A percentile compares a stretch with the other conserved stretches of the same genome.
phyloP scores from a whole-genome alignment of 2,329 filamentous ascomycete species.

The Alternaria conjuncta region DNA sequence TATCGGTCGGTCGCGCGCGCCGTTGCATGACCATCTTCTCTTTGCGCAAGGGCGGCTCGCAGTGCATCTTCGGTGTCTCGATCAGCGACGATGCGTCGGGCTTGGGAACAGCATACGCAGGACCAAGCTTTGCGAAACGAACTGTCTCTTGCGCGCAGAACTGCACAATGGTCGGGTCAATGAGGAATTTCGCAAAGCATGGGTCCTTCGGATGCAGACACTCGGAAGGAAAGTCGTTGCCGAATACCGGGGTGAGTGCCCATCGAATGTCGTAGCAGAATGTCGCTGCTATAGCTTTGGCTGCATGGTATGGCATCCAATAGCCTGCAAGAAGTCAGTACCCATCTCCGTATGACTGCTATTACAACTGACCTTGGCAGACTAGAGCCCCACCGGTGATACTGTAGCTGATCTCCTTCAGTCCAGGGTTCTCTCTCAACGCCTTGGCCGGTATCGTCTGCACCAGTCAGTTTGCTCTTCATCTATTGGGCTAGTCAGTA shows the following conservation, averaged over 20 bases:
- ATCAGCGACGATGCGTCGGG: slow-evolving; percentile 3
- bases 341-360: background rate
- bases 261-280: slow-evolving; percentile 87
- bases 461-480: slow-evolving; percentile 16
- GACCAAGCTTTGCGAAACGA: slow-evolving; percentile 41
- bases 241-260: slow-evolving; percentile 89
- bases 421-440: slow-evolving; percentile 70
- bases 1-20: slow-evolving; percentile 27
- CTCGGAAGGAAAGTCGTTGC: slow-evolving; percentile 74
- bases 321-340: slow-evolving; percentile 68
- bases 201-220: slow-evolving; percentile 71
- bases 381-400: slow-evolving; percentile 91
- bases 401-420: slow-evolving; percentile 89
- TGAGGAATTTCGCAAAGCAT: slow-evolving; percentile 62
- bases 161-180: slow-evolving; percentile 49
- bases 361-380: slow-evolving; percentile 67
- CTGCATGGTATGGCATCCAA: slow-evolving; percentile 92
- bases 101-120: slow-evolving; percentile 16
- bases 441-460: slow-evolving; percentile 91
- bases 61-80: slow-evolving; percentile 19
- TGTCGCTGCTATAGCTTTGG: slow-evolving; percentile 83
- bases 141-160: slow-evolving; percentile 47
- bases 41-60: slow-evolving; percentile 22
- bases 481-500: background rate
- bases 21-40: slow-evolving; percentile 12